Base-by-base conservation (phyloP, 2,329 filamentous ascomycete genomes). In the Phyllosticta citrichinensis region DNA sequence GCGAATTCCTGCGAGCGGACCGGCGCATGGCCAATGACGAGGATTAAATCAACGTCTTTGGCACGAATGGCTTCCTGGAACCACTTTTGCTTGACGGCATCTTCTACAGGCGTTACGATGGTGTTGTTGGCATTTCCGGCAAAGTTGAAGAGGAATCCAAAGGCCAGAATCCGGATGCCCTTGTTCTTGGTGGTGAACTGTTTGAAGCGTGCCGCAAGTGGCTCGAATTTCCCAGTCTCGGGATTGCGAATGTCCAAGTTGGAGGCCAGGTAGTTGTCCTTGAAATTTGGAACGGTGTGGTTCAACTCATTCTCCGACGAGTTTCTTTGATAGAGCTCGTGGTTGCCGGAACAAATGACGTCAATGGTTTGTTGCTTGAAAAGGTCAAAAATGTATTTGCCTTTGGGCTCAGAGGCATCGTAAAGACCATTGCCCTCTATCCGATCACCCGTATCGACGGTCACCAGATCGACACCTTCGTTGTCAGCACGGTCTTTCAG, bases 121-220 rank as follows among this genome's bases (percentile, higher is more conserved):
- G 90, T 96, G 72, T 97, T 97, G 71, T 96, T 94, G 61, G 88
- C 87, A 72, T 96, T 96, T 19, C 87, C 86, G 0, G 83, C 89
- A 68, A 99, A 99, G 75, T 99, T 86, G 74, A 97, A 99, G 3
- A 99, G 77, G 74, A 99, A 97, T 2, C 94, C 94, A 72, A 99
- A 92, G 0, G 93, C 89, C 56, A 96, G 79, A 62, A 99, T 84
- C 17, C 87, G 83, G 63, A 96, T 85, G 4, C 87, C 88, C 66
- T 90, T 89, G 66, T 95, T 91, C 78, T 92, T 91, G 5, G 94
- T 99, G 61, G 83, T 91, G 74, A 99, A 96, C 70, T 90, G 94
- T 71, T 88, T 87, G 75, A 87, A 97, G 11, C 92, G 83, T 67
- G 85, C 86, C 6, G 91, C 91, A 67, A 97, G 83, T 1, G 92